Evolutionary conservation across 148 eudicot genomes (phyloP), one percentile per base, ranked within the genome.

Genomic region (Camellia granthamiana): DNA sequence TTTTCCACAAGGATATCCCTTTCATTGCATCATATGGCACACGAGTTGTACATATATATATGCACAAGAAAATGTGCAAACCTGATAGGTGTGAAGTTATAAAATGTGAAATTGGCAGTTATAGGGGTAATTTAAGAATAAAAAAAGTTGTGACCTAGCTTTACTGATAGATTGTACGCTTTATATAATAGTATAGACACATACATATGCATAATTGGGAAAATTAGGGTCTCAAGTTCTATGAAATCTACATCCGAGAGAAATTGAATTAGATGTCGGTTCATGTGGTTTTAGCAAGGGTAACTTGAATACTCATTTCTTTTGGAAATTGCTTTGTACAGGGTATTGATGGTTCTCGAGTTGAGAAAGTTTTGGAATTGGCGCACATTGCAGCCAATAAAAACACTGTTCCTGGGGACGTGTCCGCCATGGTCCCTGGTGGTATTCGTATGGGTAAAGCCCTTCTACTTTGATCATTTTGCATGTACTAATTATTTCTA

Each of bases 261-360:
- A 66, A 73, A 5, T 30, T 65, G 42, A 16, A 49, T 30, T 51
- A 16, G 30, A 44, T 21, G 55, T 12, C 18, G 47, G 18, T 67
- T n/a, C 51, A 56, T 67, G 3, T 30, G 73, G 58, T 21, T 66
- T 51, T 51, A 44, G 18, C 23, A 43, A 4, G 19, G 14, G 56
- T 4, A 62, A 64, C 21, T 8, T 49, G 43, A 15, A 38, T 30
- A 18, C 3, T 68, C 6, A 16, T 56, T 42, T 69, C 21, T 43
- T 19, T 41, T 46, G 30, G 68, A 4, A 18, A 76, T n/a, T 60
- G 42, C 66, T 74, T 82, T 68, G 62, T 52, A n/a, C 87, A 96
- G 99, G 99, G 98, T 60, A 94, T 96, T 83, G 99, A 96, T 88
- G 99, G 99, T 76, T 96, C 99, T 13, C 91, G 98, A 90, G 99